Conservation (phyloP, 805 yeast genomes). For the Dipodascus geniculatus region DNA sequence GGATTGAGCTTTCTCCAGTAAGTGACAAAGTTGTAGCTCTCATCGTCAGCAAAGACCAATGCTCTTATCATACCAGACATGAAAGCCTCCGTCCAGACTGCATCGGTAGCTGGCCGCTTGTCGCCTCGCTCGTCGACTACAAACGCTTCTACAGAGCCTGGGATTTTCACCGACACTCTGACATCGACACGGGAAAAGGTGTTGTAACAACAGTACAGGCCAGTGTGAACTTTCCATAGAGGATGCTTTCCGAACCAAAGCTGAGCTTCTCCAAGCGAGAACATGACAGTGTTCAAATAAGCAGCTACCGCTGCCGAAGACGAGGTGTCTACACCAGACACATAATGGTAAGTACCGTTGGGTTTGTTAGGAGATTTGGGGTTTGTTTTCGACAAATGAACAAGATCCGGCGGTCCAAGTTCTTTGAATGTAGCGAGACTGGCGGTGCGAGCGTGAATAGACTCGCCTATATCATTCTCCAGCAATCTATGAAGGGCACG, state of each 20-base stretch:
- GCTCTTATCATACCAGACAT: constrained; percentile 66
- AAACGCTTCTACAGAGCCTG: constrained; percentile 34
- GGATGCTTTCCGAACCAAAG: constrained; percentile 59
- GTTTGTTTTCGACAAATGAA: constrained; percentile 34
- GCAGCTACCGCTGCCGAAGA: constrained; percentile 45
- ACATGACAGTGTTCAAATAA: constrained; percentile 38
- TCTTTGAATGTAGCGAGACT: constrained; percentile 34
- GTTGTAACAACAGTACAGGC: constrained; percentile 48
- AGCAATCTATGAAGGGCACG: constrained; percentile 25
- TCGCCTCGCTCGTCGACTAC: constrained; percentile 27
- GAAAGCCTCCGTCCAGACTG: constrained; percentile 37
- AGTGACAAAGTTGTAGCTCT: constrained; percentile 58
- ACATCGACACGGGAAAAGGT: constrained; percentile 63
- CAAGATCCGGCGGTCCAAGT: constrained; percentile 69
- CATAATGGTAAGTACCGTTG: constrained; percentile 41
- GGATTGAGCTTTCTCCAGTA: constrained; percentile 82
- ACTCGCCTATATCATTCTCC: constrained; percentile 40
- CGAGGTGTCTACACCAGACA: constrained; percentile 42
- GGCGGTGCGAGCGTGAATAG: constrained; percentile 39
- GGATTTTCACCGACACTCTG: constrained; percentile 49
- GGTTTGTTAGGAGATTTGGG: constrained; percentile 36
- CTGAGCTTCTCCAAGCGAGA: constrained; percentile 40
- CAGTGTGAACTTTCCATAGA: constrained; percentile 31
- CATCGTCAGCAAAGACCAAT: constrained; percentile 68
- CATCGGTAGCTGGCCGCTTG: constrained; percentile 24